phyloP scores from a whole-genome alignment of 805 yeast species.

The Candida anglica region DNA sequence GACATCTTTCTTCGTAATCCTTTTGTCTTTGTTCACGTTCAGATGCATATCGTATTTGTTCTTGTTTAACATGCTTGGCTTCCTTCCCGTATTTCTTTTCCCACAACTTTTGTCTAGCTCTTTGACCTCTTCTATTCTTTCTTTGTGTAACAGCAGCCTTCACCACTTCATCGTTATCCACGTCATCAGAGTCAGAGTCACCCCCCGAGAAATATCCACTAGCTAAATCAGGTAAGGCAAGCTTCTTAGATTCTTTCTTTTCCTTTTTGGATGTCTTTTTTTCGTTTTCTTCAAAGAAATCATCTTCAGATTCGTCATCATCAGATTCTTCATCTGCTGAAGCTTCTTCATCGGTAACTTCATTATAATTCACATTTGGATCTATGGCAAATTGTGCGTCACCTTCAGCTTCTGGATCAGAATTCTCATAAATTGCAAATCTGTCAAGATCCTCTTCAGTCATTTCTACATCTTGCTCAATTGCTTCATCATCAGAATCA shows the following conservation, averaged over 20 bases:
- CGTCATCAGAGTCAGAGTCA: slow-evolving; percentile 55
- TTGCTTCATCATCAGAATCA: slow-evolving; percentile 19
- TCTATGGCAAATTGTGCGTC: slow-evolving; percentile 27
- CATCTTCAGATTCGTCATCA: slow-evolving; percentile 29
- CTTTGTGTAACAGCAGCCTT: slow-evolving; percentile 53
- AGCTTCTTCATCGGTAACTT: slow-evolving; percentile 65
- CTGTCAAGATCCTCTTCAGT: slow-evolving; percentile 19
- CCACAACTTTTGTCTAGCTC: slow-evolving; percentile 97
- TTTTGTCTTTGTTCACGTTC: slow-evolving; percentile 57
- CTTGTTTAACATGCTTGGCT: slow-evolving; percentile 80
- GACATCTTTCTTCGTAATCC: slow-evolving; percentile 71
- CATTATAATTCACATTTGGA: slow-evolving; percentile 46
- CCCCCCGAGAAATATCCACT: slow-evolving; percentile 86
- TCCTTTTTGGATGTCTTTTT: slow-evolving; percentile 16
- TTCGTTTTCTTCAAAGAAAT: slow-evolving; percentile 29
- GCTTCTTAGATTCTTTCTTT: slow-evolving; percentile 21
- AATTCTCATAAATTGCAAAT: slow-evolving; percentile 36
- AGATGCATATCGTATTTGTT: slow-evolving; percentile 48
- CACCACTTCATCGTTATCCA: slow-evolving; percentile 45
- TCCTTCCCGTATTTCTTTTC: slow-evolving; percentile 78
- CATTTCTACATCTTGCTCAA: slow-evolving; percentile 16
- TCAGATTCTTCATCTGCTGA: slow-evolving; percentile 29
- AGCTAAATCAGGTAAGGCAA: slow-evolving; percentile 62
- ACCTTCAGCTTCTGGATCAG: slow-evolving; percentile 36
- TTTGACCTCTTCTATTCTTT: slow-evolving; percentile 92